Percentiles rank a stretch among this genome's conserved stretches.
Evolutionary conservation across 1,139 yeast genomes (phyloP).

Genomic region (Kazachstania sp.): DNA sequence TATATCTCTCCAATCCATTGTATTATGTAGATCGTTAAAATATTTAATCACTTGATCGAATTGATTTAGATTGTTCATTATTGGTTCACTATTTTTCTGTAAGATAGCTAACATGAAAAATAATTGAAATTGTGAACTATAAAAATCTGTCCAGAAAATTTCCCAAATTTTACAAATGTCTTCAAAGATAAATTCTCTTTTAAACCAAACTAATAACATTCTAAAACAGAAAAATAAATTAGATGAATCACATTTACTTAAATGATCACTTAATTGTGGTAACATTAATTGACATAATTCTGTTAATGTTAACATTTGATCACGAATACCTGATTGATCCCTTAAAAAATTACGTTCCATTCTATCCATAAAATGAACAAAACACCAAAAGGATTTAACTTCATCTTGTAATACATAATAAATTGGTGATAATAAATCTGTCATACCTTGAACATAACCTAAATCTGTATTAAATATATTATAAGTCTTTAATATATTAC

Average conservation of each 20-base stretch:
- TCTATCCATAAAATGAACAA: slow-evolving; percentile 78
- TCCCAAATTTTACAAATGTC: slow-evolving; percentile 84
- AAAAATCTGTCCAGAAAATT: slow-evolving; percentile 78
- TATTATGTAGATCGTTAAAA: slow-evolving; percentile 80
- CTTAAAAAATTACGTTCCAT: slow-evolving; percentile 92
- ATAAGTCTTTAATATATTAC: slow-evolving; percentile 76
- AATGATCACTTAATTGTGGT: slow-evolving; percentile 73
- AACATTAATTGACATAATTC: slow-evolving; percentile 82
- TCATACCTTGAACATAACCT: slow-evolving; percentile 98
- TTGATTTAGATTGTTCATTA: slow-evolving; percentile 59
- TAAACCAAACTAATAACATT: slow-evolving; percentile 91
- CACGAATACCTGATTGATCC: slow-evolving; percentile 88
- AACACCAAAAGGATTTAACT: slow-evolving; percentile 78
- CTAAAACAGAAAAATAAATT: slow-evolving; percentile 90
- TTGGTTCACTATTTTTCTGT: slow-evolving; percentile 75
- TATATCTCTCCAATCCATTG: slow-evolving; percentile 63
- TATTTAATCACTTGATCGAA: slow-evolving; percentile 91
- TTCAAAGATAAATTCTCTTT: slow-evolving; percentile 79
- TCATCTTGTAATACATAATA: slow-evolving; percentile 76
- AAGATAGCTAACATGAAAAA: slow-evolving; percentile 81
- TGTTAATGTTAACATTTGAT: slow-evolving; percentile 74
- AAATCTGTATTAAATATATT: slow-evolving; percentile 74
- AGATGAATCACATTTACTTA: slow-evolving; percentile 79
- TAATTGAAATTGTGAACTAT: slow-evolving; percentile 77
- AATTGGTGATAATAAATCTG: slow-evolving; percentile 81